Evolutionary conservation across 2,329 filamentous ascomycete species (phyloP), one percentile per base, ranked within the genome.

Genomic region (Geoglossum cookeanum): DNA sequence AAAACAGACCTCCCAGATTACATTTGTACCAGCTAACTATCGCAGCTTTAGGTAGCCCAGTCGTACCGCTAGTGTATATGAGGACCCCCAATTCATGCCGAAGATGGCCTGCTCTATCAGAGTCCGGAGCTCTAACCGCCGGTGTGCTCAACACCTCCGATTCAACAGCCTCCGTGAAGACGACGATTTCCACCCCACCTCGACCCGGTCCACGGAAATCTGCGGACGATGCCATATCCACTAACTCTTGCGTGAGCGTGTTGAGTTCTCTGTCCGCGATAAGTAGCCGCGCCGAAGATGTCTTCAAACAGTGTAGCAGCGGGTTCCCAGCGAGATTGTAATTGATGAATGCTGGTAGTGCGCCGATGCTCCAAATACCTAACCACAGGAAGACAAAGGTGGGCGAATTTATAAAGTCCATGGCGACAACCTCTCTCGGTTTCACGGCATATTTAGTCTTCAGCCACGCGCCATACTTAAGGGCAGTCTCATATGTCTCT

Each of bases 1-100:
- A 72, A 58, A 84, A 79, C 9, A 67, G 68, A 27, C 73, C 73
- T 1, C 75, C 79, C 1, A 76, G 65, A 56, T 75, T 75, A 57
- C 77, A 69, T 66, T 89, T 89, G 27, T 70, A 72, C 83, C 83
- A 88, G n/a, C 80, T 80, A 1, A 89, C 78, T 54, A 89, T 80
- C 9, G 85, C 85, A 0, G 84, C 79, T 65, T 94, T 94, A 8
- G 88, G 87, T 61, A 94, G 71, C 0, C 88, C 88, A 0, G 88
- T 94, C 0, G 88, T 94, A 17, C 88, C 88, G 33, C 84, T 88
- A 0, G 88, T 94, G 68, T 86, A 94, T 62, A 95, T 90, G 61
- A 94, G 76, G 49, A 84, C 75, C 1, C 79, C 83, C 72, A 87
- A 80, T 58, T 80, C 77, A 6, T 75, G 69, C 5, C 71, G 64